These are phyloP conservation scores for Circinella minor DNA, from an alignment of 371 early-diverging fungal genomes.

Conservation along the genomic window DNA sequence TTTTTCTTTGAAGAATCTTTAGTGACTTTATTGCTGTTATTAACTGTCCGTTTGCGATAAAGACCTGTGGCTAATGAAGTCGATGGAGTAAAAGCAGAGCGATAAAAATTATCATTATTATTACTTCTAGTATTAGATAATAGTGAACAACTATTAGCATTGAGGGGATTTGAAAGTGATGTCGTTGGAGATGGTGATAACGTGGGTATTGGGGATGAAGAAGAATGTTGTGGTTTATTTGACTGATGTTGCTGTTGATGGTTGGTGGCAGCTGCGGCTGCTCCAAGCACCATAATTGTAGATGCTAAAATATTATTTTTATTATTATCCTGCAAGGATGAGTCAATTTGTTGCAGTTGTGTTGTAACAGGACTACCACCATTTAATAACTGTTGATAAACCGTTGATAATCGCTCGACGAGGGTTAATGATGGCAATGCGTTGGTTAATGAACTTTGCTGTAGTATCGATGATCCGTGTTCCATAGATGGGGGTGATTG, in stretches of 20 bases:
- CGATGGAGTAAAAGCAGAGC: slow-evolving; percentile 9
- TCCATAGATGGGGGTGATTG: not conserved
- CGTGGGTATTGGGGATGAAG: no score
- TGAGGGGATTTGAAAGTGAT: not conserved
- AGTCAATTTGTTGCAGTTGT: not conserved
- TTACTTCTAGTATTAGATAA: not conserved
- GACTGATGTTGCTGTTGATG: not conserved
- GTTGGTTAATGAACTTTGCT: no score
- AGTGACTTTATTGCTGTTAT: not conserved
- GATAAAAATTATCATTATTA: slow-evolving; percentile 5
- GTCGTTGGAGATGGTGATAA: not conserved
- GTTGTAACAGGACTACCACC: not conserved
- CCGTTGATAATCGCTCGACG: not conserved
- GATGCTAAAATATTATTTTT: not conserved
- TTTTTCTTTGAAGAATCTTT: not conserved
- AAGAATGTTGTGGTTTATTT: not conserved
- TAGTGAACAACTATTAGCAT: not conserved
- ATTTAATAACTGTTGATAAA: not conserved
- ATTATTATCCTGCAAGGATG: not conserved
- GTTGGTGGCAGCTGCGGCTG: slow-evolving; percentile 3
- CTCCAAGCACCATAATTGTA: slow-evolving; percentile 8
- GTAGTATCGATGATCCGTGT: not conserved
- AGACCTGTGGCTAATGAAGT: slow-evolving; percentile 6
- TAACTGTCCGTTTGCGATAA: not conserved
- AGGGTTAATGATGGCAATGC: not conserved